phyloP scores from a whole-genome alignment of 441 rosid genomes.

The Pelargonium citronellum region DNA sequence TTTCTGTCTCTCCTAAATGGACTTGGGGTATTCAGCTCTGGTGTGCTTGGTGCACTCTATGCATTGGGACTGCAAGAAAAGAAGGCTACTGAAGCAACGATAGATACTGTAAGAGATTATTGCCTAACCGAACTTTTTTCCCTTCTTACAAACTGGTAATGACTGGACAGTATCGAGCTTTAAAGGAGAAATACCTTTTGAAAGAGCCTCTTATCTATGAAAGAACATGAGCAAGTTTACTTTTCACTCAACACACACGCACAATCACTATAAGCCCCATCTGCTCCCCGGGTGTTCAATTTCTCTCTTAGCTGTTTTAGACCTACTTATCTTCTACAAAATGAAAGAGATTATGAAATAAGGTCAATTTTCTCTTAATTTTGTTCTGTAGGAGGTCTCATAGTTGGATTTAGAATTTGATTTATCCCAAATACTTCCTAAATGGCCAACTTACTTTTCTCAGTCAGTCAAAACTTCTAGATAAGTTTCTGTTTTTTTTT shows the following conservation, averaged over 20 bases:
- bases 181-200: constrained; percentile 5
- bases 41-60: constrained; percentile 80
- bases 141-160: constrained; percentile 1
- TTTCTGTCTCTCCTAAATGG: constrained; percentile 66
- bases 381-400: too few species aligned
- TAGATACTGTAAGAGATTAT: constrained; percentile 59
- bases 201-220: background rate
- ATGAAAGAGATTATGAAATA: too few species aligned
- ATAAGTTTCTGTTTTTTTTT: constrained; percentile 1
- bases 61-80: constrained; percentile 64
- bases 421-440: background rate
- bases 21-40: constrained; percentile 65
- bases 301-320: too few species aligned
- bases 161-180: constrained; percentile 12
- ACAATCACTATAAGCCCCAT: too few species aligned
- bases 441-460: background rate
- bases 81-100: constrained; percentile 36
- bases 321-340: too few species aligned
- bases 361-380: too few species aligned
- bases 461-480: background rate
- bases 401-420: too few species aligned
- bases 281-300: too few species aligned
- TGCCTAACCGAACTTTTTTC: background rate
- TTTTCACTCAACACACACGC: too few species aligned
- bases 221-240: too few species aligned